Conservation (phyloP, 108 stramenopile species). For the Nitzschia palea region DNA sequence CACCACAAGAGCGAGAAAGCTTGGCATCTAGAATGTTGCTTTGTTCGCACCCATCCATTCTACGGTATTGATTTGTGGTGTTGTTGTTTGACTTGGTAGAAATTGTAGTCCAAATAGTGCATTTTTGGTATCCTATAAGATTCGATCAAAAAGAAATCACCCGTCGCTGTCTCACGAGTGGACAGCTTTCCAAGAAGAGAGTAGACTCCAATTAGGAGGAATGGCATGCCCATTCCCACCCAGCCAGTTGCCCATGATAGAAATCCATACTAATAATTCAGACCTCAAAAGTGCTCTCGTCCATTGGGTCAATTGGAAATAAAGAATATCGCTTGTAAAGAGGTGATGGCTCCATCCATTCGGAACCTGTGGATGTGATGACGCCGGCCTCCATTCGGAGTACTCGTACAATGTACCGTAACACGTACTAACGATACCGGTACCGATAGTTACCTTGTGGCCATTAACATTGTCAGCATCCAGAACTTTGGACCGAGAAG, state of each 20-base stretch:
- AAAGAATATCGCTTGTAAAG: constrained; percentile 62
- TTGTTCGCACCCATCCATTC: no score
- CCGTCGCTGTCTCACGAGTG: not conserved
- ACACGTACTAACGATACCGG: no score
- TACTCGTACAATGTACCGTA: no score
- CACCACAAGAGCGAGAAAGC: no score
- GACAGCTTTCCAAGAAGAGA: constrained; percentile 36
- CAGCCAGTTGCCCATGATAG: constrained; percentile 51
- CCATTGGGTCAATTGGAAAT: constrained; percentile 53
- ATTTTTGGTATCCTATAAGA: constrained; percentile 39
- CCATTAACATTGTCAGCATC: no score
- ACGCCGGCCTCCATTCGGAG: no score
- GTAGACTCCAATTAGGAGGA: constrained; percentile 43
- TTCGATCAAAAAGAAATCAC: constrained; percentile 50
- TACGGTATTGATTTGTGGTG: constrained; percentile 34
- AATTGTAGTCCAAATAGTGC: constrained; percentile 15
- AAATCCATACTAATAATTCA: constrained; percentile 50
- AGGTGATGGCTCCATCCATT: no score
- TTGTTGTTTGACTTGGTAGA: constrained; percentile 32
- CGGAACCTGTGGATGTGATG: no score
- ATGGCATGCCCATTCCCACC: constrained; percentile 37
- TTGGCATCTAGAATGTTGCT: no score
- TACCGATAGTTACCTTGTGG: no score
- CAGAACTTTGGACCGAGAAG: no score
- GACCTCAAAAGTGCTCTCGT: constrained; percentile 30